phyloP scores from a whole-genome alignment of 306 rosid genomes.

The cucumber (Cucumis sativus) region Cucumber_9930_V3 NC_026659.2:5895001-5895500 shows the following conservation, averaged over 20 bases:
- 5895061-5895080: background rate
- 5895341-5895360: constrained; percentile 13
- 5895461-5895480: constrained; percentile 39
- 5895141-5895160: constrained; percentile 33
- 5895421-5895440: constrained; percentile 47
- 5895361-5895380: constrained; percentile 61
- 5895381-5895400: constrained; percentile 32
- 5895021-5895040: constrained; percentile 9
- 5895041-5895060: background rate
- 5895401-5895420: constrained; percentile 58
- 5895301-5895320: constrained; percentile 57
- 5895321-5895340: constrained; percentile 41
- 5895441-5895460: constrained; percentile 23
- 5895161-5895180: constrained; percentile 44
- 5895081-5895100: background rate
- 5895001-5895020: constrained; percentile 40
- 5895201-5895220: constrained; percentile 42
- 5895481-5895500: constrained; percentile 39
- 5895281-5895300: constrained; percentile 46
- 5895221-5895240: constrained; percentile 10
- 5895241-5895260: constrained; percentile 67
- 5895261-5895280: constrained; percentile 59
- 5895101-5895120: constrained; percentile 40
- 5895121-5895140: constrained; percentile 37
- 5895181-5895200: constrained; percentile 76